Percentiles rank a stretch among this genome's conserved stretches.
Evolutionary conservation across 176 grass and related monocot genomes (phyloP).

Genomic region (Neostapfia colusana): DNA sequence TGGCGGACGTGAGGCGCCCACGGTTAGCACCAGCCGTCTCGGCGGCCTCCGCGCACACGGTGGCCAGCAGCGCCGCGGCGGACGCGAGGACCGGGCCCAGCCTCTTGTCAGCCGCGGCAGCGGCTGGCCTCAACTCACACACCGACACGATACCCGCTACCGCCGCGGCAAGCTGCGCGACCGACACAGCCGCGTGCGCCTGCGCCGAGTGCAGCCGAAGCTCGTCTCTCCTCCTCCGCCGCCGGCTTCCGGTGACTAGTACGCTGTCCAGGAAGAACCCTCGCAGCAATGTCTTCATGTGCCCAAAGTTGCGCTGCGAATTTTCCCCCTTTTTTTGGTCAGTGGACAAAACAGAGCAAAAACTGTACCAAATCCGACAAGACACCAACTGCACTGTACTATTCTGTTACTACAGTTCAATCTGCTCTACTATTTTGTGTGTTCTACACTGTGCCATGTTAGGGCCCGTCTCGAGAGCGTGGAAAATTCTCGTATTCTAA

Average conservation of each 20-base stretch:
- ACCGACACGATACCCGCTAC: slow-evolving; percentile 59
- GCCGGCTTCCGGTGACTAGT: slow-evolving; percentile 42
- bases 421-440: neutral
- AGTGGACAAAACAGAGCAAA: slow-evolving; percentile 5
- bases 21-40: slow-evolving; percentile 56
- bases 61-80: slow-evolving; percentile 74
- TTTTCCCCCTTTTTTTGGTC: neutral
- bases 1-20: slow-evolving; percentile 53
- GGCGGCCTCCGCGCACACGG: slow-evolving; percentile 87
- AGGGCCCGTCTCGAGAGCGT: neutral
- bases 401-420: neutral
- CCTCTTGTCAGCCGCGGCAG: slow-evolving; percentile 7
- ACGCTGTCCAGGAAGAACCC: slow-evolving; percentile 55
- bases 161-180: slow-evolving; percentile 73
- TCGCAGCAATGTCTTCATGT: slow-evolving; percentile 55
- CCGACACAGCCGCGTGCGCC: slow-evolving; percentile 71
- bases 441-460: neutral
- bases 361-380: slow-evolving; percentile 12
- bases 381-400: neutral
- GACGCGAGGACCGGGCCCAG: slow-evolving; percentile 60
- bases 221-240: slow-evolving; percentile 52
- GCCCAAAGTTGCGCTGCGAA: slow-evolving; percentile 52
- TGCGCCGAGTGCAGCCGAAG: slow-evolving; percentile 71
- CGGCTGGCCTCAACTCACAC: slow-evolving; percentile 38
- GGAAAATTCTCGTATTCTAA: neutral